Evolutionary conservation across 2,329 filamentous ascomycete genomes (phyloP).

Genomic region (Pyrenophora tritici-repentis): DNA sequence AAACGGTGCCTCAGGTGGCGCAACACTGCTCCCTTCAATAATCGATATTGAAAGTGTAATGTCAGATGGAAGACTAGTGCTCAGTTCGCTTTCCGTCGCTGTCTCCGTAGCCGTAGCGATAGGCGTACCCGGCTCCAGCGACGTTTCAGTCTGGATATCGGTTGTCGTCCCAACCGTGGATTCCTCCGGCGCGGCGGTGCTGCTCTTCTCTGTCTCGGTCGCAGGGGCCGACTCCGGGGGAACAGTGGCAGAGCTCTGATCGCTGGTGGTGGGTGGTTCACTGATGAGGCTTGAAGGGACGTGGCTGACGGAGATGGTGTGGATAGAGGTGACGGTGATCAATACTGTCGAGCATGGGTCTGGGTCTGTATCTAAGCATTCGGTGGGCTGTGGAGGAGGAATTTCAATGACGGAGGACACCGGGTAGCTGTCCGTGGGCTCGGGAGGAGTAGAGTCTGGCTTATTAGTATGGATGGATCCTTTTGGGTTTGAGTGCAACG

Average conservation of each 20-base stretch:
- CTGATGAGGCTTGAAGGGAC: conserved; percentile 1
- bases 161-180: too few relatives aligned
- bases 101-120: too few relatives aligned
- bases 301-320: neutral
- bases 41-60: too few relatives aligned
- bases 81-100: too few relatives aligned
- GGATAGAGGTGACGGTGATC: conserved; percentile 1
- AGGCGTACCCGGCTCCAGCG: too few relatives aligned
- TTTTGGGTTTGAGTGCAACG: too few relatives aligned
- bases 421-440: neutral
- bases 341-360: neutral
- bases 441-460: neutral
- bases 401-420: neutral
- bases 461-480: neutral
- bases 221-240: neutral
- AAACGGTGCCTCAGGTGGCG: conserved; percentile 13
- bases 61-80: too few relatives aligned
- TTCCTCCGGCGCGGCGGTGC: too few relatives aligned
- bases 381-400: neutral
- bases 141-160: too few relatives aligned
- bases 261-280: neutral
- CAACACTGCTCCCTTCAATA: neutral
- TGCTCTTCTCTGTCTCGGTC: neutral
- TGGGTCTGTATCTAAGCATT: neutral
- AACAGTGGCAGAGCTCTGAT: neutral